Conservation (phyloP, 108 stramenopile species). For the Cyclostephanos tholiformis region DNA sequence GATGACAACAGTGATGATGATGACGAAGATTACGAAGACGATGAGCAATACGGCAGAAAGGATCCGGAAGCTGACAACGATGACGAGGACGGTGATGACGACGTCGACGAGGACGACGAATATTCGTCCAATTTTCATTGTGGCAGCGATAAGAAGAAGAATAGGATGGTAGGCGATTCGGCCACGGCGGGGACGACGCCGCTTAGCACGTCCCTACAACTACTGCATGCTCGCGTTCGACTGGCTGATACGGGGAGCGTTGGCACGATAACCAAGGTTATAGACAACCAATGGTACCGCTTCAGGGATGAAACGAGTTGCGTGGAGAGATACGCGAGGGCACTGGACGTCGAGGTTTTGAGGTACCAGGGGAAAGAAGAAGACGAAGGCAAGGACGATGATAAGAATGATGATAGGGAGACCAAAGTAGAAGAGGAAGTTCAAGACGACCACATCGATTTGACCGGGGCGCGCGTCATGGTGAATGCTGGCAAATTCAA, state of each 20-base stretch:
- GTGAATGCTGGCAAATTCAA: constrained; percentile 1
- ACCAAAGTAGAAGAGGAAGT: background rate
- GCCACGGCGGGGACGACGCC: background rate
- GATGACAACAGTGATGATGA: background rate
- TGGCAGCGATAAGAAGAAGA: background rate
- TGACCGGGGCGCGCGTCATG: background rate
- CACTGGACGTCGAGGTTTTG: background rate
- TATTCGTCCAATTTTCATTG: background rate
- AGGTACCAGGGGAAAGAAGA: background rate
- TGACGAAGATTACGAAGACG: background rate
- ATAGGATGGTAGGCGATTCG: background rate
- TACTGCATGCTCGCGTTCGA: too few relatives aligned
- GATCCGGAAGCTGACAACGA: background rate
- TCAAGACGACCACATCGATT: background rate
- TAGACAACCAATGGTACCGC: background rate
- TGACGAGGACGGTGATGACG: background rate
- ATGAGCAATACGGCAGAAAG: background rate
- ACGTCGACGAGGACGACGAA: background rate
- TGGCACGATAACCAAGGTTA: background rate
- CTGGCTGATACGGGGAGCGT: too few relatives aligned
- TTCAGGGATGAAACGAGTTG: background rate
- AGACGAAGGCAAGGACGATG: background rate
- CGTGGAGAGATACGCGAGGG: background rate
- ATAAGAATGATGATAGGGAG: background rate
- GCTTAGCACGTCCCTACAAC: too few relatives aligned